A percentile compares a stretch with the other conserved stretches of the same genome.
Conservation (phyloP, 441 rosid genomes). For the Arabidopsis hybrid region DNA sequence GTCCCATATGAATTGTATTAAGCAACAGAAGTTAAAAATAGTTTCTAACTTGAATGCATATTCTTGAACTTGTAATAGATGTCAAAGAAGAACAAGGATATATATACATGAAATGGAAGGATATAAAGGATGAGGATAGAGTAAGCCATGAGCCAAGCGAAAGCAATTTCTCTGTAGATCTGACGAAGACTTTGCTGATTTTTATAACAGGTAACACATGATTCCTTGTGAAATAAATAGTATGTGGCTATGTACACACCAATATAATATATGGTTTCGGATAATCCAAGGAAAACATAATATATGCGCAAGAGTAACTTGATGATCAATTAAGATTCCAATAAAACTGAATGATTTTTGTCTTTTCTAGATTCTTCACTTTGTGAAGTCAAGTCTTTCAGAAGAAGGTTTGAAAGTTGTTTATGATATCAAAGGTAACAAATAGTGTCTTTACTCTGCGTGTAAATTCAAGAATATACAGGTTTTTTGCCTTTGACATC, state of each 20-base stretch:
- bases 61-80: no score
- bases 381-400: constrained; percentile 91
- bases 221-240: not conserved
- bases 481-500: constrained; percentile 6
- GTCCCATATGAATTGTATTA: no score
- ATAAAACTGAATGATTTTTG: no score
- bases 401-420: constrained; percentile 92
- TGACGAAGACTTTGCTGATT: constrained; percentile 78
- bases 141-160: no score
- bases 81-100: no score
- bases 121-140: no score
- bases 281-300: not conserved
- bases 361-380: constrained; percentile 72
- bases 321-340: no score
- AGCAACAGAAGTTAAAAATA: no score
- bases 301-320: not conserved
- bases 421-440: constrained; percentile 87
- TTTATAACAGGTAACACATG: constrained; percentile 70
- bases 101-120: no score
- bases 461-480: not conserved
- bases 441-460: constrained; percentile 17
- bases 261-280: no score
- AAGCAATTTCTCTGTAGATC: constrained; percentile 84
- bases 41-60: no score
- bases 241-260: no score